Evolutionary conservation across 768 basidiomycete genomes (phyloP), one percentile per base, ranked within the genome.

Genomic region (Serendipita indica): DNA sequence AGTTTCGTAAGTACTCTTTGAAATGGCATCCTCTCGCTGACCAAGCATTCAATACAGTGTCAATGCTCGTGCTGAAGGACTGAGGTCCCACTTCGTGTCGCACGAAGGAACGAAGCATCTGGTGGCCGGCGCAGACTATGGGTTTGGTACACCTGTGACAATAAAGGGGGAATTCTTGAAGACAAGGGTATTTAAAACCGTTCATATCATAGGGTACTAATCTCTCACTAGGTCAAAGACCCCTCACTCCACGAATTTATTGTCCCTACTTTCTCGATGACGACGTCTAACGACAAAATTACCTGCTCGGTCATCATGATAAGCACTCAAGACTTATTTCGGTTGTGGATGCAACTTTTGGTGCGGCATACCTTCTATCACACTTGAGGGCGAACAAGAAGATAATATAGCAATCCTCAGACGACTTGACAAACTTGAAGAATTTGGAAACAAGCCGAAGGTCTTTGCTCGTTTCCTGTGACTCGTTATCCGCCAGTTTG

Each of bases 311-410:
- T 74, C 33, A 65, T 71, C 43, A 69, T 74, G 67, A 75, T 78
- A 73, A 68, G 72, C 3, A 71, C 69, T 75, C 64, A 72, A 75
- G 60, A 3, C 20, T 7, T 75, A 72, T 59, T 75, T 77, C 65
- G 30, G 64, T 4, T 74, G 71, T 61, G 65, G 62, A 32, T 65
- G 70, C 33, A 39, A 39, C 6, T 46, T 67, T 3, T 60, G 59
- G n/a, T 75, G 75, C 43, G 75, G 77, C 1, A 71, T 77, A 2
- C 74, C 77, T 16, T 68, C 64, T 28, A 68, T 79, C 49, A 77
- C 74, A 3, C 70, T 79, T 32, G 68, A 72, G 52, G 77, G 77
- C 0, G 68, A 67, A 35, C 67, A 66, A 33, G 58, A 63, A 2
- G 77, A 78, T 62, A 77, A 72, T 70, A 59, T 69, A 13, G 61